phyloP scores from a whole-genome alignment of 257 asterid genomes.

The Lycium barbarum region DNA sequence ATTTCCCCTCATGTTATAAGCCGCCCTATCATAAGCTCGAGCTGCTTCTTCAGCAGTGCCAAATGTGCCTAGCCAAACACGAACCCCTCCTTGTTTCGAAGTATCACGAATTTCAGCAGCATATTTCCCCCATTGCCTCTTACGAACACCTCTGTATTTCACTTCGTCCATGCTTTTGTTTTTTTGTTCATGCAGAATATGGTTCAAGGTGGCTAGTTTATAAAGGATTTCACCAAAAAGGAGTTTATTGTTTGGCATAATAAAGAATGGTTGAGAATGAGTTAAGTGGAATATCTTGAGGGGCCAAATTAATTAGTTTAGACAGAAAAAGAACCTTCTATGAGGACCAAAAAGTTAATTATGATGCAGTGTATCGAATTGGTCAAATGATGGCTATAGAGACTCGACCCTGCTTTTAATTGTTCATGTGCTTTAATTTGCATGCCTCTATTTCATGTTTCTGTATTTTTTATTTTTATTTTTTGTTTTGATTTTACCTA shows the following conservation, averaged over 20 bases:
- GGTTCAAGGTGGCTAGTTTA: conserved; percentile 33
- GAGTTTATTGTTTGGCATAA: conserved; percentile 19
- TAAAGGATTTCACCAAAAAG: conserved; percentile 28
- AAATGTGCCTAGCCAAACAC: conserved; percentile 87
- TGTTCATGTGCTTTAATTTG: neutral
- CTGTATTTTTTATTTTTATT: no score
- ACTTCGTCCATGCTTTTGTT: conserved; percentile 39
- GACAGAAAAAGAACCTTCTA: conserved; percentile 48
- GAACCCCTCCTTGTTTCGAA: conserved; percentile 58
- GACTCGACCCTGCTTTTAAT: neutral
- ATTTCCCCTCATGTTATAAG: conserved; percentile 72
- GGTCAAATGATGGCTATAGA: conserved; percentile 35
- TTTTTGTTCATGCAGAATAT: conserved; percentile 22
- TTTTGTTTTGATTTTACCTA: no score
- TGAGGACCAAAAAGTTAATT: conserved; percentile 41
- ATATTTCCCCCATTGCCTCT: conserved; percentile 85
- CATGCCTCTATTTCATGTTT: no score
- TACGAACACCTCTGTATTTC: conserved; percentile 77
- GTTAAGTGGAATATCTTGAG: conserved; percentile 46
- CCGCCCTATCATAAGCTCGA: conserved; percentile 73
- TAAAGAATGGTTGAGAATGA: conserved; percentile 23
- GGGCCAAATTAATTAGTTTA: conserved; percentile 32
- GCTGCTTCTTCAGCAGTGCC: conserved; percentile 76
- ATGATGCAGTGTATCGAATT: conserved; percentile 21
- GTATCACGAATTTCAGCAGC: conserved; percentile 90